phyloP scores from a whole-genome alignment of 306 rosid species.

The Quercus bicolor region DNA sequence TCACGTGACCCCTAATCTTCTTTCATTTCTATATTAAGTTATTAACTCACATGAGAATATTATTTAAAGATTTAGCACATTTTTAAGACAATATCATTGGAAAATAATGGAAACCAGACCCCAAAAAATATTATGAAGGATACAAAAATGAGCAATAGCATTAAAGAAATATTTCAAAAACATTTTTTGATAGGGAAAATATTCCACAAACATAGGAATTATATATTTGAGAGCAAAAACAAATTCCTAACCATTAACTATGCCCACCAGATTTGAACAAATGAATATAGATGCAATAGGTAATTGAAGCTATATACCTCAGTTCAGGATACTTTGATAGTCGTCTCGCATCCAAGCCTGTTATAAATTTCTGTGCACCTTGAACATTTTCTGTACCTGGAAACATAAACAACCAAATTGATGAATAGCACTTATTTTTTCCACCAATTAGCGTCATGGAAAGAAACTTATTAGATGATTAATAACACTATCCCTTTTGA shows the following conservation, averaged over 20 bases:
- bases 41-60: too few species aligned
- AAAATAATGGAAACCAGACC: too few species aligned
- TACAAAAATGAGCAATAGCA: too few species aligned
- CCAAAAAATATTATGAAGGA: too few species aligned
- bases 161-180: too few species aligned
- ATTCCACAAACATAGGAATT: too few species aligned
- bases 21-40: too few species aligned
- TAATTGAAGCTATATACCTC: conserved; percentile 45
- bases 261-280: background rate
- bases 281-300: background rate
- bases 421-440: conserved; percentile 3
- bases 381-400: conserved; percentile 85
- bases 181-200: too few species aligned
- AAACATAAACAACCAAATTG: conserved; percentile 16
- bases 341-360: conserved; percentile 95
- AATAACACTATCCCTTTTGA: background rate
- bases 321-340: conserved; percentile 72
- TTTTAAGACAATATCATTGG: too few species aligned
- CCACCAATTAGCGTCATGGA: background rate
- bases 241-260: background rate
- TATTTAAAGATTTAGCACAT: too few species aligned
- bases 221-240: background rate
- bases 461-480: background rate
- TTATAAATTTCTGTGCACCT: conserved; percentile 83
- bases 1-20: too few species aligned